phyloP scores from a whole-genome alignment of 176 grass and related monocot genomes.

The Rhynchospora tenuis region DNA sequence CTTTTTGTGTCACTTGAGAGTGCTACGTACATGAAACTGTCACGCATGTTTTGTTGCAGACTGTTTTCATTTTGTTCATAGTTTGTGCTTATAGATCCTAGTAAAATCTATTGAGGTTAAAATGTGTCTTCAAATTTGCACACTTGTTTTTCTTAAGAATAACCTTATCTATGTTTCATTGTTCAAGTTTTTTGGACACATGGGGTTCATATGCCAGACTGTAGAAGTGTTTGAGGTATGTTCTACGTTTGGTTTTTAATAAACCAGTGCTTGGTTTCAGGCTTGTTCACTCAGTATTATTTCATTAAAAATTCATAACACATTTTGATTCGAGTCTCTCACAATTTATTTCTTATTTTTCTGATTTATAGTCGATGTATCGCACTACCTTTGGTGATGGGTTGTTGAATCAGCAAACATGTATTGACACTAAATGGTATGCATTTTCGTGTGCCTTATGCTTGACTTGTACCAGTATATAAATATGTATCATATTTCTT shows the following conservation, averaged over 20 bases:
- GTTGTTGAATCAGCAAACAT: not conserved
- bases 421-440: conserved; percentile 2
- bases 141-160: not conserved
- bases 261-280: not conserved
- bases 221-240: not conserved
- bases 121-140: not conserved
- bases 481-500: not conserved
- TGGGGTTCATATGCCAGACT: conserved; percentile 4
- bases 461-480: not conserved
- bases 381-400: not conserved
- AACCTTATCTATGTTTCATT: not conserved
- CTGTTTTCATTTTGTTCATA: conserved; percentile 27
- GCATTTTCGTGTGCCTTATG: not conserved
- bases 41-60: conserved; percentile 18
- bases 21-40: conserved; percentile 20
- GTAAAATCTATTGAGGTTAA: not conserved
- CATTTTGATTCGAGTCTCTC: not conserved
- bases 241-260: not conserved
- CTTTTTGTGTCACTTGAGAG: conserved; percentile 10
- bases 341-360: not conserved
- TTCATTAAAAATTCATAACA: not conserved
- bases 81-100: conserved; percentile 19
- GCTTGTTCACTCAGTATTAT: not conserved
- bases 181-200: conserved; percentile 11
- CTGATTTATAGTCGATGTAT: not conserved